Conservation (phyloP, 2,329 filamentous ascomycete genomes). For the Bipolaris cookei region DNA sequence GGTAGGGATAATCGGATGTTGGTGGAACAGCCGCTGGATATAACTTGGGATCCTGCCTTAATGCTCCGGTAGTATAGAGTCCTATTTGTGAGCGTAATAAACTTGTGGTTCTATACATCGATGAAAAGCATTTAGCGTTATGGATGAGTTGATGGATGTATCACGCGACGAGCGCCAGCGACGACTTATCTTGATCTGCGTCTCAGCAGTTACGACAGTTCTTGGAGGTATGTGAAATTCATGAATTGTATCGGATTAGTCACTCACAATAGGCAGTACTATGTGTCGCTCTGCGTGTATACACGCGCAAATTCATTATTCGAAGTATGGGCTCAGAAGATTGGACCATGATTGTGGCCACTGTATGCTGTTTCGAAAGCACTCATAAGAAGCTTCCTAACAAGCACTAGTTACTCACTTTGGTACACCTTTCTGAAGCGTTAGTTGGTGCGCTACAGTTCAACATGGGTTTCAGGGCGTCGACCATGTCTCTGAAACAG, state of each 20-base stretch:
- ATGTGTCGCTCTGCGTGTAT: conserved; percentile 34
- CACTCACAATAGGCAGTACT: conserved; percentile 25
- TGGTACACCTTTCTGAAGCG: conserved; percentile 37
- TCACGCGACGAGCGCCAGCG: no score
- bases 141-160: no score
- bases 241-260: no score
- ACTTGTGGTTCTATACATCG: no score
- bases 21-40: no score
- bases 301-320: conserved; percentile 28
- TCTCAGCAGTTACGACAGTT: conserved; percentile 30
- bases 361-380: conserved; percentile 25
- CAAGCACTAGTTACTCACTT: conserved; percentile 25
- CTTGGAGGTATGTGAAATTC: conserved; percentile 25
- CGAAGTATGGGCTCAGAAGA: conserved; percentile 41
- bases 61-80: no score
- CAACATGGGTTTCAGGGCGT: conserved; percentile 33
- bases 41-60: no score
- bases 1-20: no score
- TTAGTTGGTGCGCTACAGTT: conserved; percentile 29
- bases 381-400: conserved; percentile 1
- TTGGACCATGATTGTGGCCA: conserved; percentile 34
- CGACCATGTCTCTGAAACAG: conserved; percentile 21
- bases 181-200: conserved; percentile 20
- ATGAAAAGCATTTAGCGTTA: no score
- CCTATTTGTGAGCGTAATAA: no score